Evolutionary conservation across 768 basidiomycete genomes (phyloP).

Genomic region (Galerina marginata): DNA sequence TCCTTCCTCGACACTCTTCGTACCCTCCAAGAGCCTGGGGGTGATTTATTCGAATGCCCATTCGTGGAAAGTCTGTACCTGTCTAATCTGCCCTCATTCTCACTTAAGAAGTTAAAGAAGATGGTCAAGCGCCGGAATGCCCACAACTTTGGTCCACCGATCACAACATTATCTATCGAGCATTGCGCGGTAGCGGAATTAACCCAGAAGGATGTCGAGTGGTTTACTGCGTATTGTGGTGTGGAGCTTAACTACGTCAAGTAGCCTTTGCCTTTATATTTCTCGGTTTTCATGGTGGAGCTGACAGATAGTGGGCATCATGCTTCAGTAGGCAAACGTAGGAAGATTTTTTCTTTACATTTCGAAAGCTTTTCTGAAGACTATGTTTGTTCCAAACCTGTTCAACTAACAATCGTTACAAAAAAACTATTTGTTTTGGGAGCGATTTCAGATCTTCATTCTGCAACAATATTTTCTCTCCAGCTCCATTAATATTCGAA

Average conservation of each 20-base stretch:
- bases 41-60: background rate
- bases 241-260: background rate
- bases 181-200: background rate
- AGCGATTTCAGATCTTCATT: no score
- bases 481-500: no score
- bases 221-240: background rate
- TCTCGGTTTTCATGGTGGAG: no score
- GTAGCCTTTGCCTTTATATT: background rate
- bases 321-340: no score
- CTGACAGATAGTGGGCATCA: no score
- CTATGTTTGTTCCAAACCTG: no score
- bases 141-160: background rate
- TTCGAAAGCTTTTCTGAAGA: no score
- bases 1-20: background rate
- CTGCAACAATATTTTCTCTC: no score
- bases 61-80: conserved; percentile 2
- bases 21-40: background rate
- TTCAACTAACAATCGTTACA: no score
- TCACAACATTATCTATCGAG: background rate
- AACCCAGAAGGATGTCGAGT: background rate
- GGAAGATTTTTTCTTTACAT: no score
- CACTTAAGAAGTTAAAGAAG: conserved; percentile 3
- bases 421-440: no score
- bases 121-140: background rate
- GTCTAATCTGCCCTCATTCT: background rate